phyloP scores from a whole-genome alignment of 2,329 filamentous ascomycete species.

The Colletotrichum abscissum region DNA sequence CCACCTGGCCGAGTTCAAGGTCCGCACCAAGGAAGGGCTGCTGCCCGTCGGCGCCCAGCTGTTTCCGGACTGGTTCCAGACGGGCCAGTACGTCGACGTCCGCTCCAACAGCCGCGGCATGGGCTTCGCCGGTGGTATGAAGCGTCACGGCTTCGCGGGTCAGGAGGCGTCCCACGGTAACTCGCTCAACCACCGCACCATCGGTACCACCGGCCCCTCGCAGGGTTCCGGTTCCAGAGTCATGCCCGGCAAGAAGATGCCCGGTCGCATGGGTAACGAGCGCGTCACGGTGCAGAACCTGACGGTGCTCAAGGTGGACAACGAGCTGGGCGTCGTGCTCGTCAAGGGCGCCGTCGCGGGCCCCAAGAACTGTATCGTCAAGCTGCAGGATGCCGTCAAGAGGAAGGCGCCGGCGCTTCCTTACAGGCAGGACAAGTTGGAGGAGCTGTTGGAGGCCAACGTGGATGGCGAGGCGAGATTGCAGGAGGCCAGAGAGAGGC shows the following conservation, averaged over 20 bases:
- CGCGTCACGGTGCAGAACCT: constrained; percentile 92
- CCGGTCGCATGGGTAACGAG: constrained; percentile 93
- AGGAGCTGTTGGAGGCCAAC: constrained; percentile 58
- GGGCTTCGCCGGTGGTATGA: constrained; percentile 98
- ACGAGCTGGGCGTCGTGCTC: constrained; percentile 86
- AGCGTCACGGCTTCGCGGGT: constrained; percentile 89
- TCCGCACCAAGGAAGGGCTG: constrained; percentile 78
- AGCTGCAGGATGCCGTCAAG: constrained; percentile 91
- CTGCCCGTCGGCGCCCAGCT: constrained; percentile 80
- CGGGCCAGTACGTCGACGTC: constrained; percentile 91
- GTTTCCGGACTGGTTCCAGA: constrained; percentile 88
- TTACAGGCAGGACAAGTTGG: constrained; percentile 59
- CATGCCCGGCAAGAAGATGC: constrained; percentile 96
- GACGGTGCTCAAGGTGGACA: constrained; percentile 87
- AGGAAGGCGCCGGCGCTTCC: constrained; percentile 70
- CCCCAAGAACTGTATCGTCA: constrained; percentile 86
- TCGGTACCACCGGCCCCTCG: constrained; percentile 89
- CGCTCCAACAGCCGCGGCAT: constrained; percentile 83
- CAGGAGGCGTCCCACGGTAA: constrained; percentile 96
- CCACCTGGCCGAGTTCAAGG: constrained; percentile 87
- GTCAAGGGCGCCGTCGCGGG: constrained; percentile 89
- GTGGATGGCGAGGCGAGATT: constrained; percentile 58
- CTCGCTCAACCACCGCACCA: constrained; percentile 90
- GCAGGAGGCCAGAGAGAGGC: constrained; percentile 59
- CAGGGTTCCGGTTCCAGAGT: constrained; percentile 95